Evolutionary conservation across 495 filamentous ascomycete genomes (phyloP).

Genomic region (Xylaria acuta): DNA sequence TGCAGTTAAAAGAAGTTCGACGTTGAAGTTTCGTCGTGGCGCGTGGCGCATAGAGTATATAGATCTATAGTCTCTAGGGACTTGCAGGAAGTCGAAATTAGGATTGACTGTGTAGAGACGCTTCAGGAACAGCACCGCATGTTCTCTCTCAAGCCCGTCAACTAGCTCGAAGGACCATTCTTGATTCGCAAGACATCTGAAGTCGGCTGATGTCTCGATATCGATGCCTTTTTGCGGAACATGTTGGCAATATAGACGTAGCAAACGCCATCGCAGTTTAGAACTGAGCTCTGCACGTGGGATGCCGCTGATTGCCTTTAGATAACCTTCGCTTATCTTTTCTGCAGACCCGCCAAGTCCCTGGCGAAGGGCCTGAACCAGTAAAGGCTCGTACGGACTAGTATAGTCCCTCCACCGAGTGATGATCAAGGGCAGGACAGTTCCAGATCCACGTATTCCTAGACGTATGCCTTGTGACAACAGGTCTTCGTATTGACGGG

Average conservation of each 20-base stretch:
- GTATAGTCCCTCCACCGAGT: constrained; percentile 20
- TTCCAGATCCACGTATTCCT: neutral
- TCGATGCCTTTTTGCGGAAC: constrained; percentile 31
- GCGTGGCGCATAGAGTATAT: constrained; percentile 13
- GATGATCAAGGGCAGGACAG: neutral
- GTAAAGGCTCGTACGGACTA: constrained; percentile 27
- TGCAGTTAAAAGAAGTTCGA: constrained; percentile 27
- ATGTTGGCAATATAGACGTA: constrained; percentile 35
- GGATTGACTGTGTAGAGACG: constrained; percentile 26
- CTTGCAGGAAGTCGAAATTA: constrained; percentile 28
- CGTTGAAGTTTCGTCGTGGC: constrained; percentile 32
- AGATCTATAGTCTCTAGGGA: neutral
- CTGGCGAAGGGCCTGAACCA: constrained; percentile 27
- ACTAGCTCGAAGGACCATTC: constrained; percentile 30
- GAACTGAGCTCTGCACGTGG: constrained; percentile 8
- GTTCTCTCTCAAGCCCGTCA: constrained; percentile 26
- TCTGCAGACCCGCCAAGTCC: constrained; percentile 29
- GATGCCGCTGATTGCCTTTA: neutral
- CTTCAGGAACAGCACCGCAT: constrained; percentile 29
- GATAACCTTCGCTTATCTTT: constrained; percentile 25
- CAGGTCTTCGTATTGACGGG: constrained; percentile 15
- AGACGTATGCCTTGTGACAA: constrained; percentile 11
- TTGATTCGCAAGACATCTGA: constrained; percentile 27
- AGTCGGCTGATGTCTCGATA: constrained; percentile 28
- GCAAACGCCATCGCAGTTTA: constrained; percentile 29